Conservation (phyloP, 495 filamentous ascomycete species). For the Neurospora hispaniola region DNA sequence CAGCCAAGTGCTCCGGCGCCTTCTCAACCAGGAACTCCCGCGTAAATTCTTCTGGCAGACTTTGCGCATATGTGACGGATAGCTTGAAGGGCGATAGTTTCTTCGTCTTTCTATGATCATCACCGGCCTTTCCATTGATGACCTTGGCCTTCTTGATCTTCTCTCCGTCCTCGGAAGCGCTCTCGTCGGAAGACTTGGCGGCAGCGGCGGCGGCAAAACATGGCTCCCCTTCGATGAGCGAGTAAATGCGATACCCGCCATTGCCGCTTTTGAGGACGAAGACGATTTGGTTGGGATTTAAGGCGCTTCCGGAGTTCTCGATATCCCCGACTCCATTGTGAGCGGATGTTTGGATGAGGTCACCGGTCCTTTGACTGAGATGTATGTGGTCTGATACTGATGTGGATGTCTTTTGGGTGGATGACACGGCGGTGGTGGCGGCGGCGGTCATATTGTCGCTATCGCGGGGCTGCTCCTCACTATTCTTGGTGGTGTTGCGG, state of each 20-base stretch:
- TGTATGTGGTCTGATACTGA: background rate
- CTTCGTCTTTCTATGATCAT: slow-evolving; percentile 1
- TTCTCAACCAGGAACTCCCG: slow-evolving; percentile 17
- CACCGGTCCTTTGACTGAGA: slow-evolving; percentile 4
- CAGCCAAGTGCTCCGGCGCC: slow-evolving; percentile 26
- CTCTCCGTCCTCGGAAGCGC: background rate
- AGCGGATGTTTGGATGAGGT: slow-evolving; percentile 3
- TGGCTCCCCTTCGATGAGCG: slow-evolving; percentile 18
- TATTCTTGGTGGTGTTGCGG: background rate
- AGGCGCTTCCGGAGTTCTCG: background rate
- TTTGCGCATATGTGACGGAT: slow-evolving; percentile 5
- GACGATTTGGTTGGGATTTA: slow-evolving; percentile 27
- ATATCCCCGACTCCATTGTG: background rate
- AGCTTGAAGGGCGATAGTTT: slow-evolving; percentile 19
- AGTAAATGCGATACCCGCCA: slow-evolving; percentile 23
- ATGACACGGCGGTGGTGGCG: background rate
- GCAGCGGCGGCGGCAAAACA: background rate
- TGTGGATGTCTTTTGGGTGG: background rate
- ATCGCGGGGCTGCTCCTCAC: background rate
- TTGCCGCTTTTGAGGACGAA: slow-evolving; percentile 13
- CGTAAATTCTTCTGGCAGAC: slow-evolving; percentile 24
- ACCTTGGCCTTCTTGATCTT: background rate
- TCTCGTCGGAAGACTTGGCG: background rate
- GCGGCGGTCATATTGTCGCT: background rate
- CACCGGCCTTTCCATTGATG: background rate